Evolutionary conservation across 768 basidiomycete genomes (phyloP).

Genomic region (Guyanaporus albipodus): DNA sequence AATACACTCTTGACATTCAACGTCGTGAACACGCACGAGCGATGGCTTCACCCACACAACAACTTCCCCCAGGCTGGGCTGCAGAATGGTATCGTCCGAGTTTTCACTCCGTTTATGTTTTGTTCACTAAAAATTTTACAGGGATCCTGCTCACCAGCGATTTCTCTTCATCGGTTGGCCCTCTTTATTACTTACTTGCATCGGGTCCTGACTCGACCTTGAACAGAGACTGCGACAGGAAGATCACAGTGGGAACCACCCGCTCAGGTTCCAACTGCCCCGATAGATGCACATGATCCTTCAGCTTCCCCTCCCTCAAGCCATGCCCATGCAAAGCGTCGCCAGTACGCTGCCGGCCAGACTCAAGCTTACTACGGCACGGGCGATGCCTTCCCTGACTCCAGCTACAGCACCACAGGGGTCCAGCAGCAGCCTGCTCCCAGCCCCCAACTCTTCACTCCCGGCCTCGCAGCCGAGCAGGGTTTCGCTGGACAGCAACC

Average conservation of each 20-base stretch:
- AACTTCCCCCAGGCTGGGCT: conserved; percentile 88
- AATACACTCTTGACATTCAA: conserved; percentile 6
- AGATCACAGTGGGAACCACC: conserved; percentile 90
- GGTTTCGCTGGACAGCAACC: conserved; percentile 65
- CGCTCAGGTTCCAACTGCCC: conserved; percentile 33
- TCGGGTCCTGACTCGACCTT: conserved; percentile 15
- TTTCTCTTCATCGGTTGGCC: conserved; percentile 86
- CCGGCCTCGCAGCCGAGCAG: conserved; percentile 69
- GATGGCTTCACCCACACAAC: conserved; percentile 52
- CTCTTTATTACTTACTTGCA: conserved; percentile 7
- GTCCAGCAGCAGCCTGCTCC: conserved; percentile 38
- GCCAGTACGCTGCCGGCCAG: conserved; percentile 93
- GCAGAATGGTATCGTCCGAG: conserved; percentile 73
- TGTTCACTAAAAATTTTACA: conserved; percentile 33
- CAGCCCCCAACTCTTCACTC: conserved; percentile 69
- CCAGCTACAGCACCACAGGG: conserved; percentile 38
- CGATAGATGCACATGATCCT: conserved; percentile 39
- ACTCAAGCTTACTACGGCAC: conserved; percentile 82
- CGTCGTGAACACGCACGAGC: background rate
- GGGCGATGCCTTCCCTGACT: conserved; percentile 42
- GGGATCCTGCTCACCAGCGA: conserved; percentile 77
- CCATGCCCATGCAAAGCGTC: conserved; percentile 59
- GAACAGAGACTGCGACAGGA: conserved; percentile 74
- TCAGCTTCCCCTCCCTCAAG: conserved; percentile 43
- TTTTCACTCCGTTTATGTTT: background rate